Percentiles rank a stretch among this genome's conserved stretches.
phyloP scores from a whole-genome alignment of 441 rosid species.

The Jatropha podagrica region DNA sequence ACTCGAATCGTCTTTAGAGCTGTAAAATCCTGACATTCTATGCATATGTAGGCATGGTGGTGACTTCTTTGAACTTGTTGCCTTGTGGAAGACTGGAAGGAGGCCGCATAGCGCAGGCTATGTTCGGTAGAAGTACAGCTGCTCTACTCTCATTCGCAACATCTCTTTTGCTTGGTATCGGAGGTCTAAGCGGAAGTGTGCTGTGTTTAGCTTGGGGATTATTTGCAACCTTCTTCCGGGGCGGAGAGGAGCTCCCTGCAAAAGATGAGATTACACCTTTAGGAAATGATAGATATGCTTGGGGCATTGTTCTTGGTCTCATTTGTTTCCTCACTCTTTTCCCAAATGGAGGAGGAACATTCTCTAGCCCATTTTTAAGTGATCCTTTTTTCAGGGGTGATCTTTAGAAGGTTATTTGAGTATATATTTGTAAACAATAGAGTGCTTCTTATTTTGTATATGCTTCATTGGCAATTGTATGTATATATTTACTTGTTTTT shows the following conservation, averaged over 20 bases:
- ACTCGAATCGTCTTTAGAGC: too few relatives aligned
- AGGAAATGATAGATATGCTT: slow-evolving; percentile 69
- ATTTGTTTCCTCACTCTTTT: slow-evolving; percentile 87
- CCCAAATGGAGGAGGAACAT: slow-evolving; percentile 89
- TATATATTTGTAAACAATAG: too few relatives aligned
- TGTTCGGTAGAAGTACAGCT: slow-evolving; percentile 85
- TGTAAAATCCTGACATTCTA: not conserved
- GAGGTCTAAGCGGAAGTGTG: slow-evolving; percentile 87
- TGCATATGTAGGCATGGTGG: slow-evolving; percentile 74
- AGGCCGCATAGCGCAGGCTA: slow-evolving; percentile 85
- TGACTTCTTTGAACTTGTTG: slow-evolving; percentile 78
- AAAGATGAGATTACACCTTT: slow-evolving; percentile 81
- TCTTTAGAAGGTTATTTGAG: slow-evolving; percentile 22
- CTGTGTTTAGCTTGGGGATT: slow-evolving; percentile 87
- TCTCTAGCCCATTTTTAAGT: slow-evolving; percentile 69
- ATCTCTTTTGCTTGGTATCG: slow-evolving; percentile 68
- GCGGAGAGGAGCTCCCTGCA: slow-evolving; percentile 84
- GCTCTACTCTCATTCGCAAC: slow-evolving; percentile 67
- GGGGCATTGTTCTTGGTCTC: slow-evolving; percentile 80
- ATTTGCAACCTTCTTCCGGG: slow-evolving; percentile 84
- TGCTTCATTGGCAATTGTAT: not conserved
- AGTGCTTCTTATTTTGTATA: not conserved
- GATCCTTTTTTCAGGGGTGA: slow-evolving; percentile 74
- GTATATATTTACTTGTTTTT: not conserved
- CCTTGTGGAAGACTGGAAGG: slow-evolving; percentile 97